These are phyloP conservation scores for Penicillium polonicum DNA, from an alignment of 2,329 filamentous ascomycete species.

Conservation along the genomic window DNA sequence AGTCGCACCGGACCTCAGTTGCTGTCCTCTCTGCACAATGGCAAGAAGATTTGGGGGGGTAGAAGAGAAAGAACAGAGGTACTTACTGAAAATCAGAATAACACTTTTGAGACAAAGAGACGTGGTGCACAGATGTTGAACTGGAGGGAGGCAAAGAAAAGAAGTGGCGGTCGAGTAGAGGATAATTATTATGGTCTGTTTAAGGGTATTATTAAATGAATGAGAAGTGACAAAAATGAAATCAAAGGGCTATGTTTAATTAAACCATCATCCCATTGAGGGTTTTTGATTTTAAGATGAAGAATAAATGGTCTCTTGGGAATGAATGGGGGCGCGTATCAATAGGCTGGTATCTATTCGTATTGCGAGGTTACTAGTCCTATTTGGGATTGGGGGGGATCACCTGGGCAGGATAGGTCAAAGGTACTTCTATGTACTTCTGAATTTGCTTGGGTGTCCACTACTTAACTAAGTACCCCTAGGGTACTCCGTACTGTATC, in stretches of 20 bases:
- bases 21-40: slow-evolving; percentile 6
- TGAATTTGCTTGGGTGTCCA: background rate
- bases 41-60: background rate
- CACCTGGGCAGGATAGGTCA: background rate
- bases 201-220: background rate
- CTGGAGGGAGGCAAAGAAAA: background rate
- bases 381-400: background rate
- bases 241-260: slow-evolving; percentile 3
- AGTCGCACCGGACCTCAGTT: slow-evolving; percentile 27
- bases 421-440: too few relatives aligned
- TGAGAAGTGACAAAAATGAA: background rate
- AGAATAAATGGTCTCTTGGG: background rate
- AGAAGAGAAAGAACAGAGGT: slow-evolving; percentile 9
- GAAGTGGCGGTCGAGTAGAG: background rate
- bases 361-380: background rate
- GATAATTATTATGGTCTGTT: background rate
- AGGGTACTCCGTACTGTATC: background rate
- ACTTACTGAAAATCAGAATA: slow-evolving; percentile 12
- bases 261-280: background rate
- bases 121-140: slow-evolving; percentile 2
- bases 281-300: slow-evolving; percentile 1
- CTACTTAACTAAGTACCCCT: background rate
- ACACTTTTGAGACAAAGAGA: slow-evolving; percentile 1
- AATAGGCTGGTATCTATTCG: slow-evolving; percentile 8
- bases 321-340: slow-evolving; percentile 1